Conservation (phyloP, 352 stramenopile genomes). For the Peronospora destructor region DNA sequence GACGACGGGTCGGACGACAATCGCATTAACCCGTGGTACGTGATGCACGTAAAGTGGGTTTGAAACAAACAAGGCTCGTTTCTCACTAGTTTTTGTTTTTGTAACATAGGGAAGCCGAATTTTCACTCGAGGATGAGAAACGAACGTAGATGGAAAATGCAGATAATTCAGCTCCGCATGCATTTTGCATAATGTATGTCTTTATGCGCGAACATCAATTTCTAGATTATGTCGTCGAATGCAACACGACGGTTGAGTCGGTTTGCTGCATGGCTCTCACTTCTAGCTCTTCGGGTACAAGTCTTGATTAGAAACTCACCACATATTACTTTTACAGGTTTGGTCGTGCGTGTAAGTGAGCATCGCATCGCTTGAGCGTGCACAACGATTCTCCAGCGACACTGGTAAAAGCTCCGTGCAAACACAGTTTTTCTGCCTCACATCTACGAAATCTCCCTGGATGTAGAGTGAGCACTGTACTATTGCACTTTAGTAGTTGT, state of each 20-base stretch:
- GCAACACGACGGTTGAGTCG: constrained; percentile 11
- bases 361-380: neutral
- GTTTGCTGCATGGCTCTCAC: neutral
- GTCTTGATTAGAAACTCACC: neutral
- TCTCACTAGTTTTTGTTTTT: constrained; percentile 14
- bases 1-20: constrained; percentile 76
- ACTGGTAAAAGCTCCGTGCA: no score
- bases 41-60: constrained; percentile 5
- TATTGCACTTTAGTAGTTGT: no score
- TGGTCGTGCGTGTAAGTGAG: neutral
- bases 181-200: neutral
- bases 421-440: no score
- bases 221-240: constrained; percentile 2
- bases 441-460: no score
- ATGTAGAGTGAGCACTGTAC: no score
- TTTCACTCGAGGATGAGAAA: constrained; percentile 24
- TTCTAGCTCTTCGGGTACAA: neutral
- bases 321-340: neutral
- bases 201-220: neutral
- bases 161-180: constrained; percentile 6
- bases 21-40: constrained; percentile 81
- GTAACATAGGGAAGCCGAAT: constrained; percentile 46
- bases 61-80: constrained; percentile 1
- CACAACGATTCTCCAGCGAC: no score
- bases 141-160: constrained; percentile 25